Evolutionary conservation across 495 filamentous ascomycete species (phyloP).

Genomic region (Aspergillus cavernicola): DNA sequence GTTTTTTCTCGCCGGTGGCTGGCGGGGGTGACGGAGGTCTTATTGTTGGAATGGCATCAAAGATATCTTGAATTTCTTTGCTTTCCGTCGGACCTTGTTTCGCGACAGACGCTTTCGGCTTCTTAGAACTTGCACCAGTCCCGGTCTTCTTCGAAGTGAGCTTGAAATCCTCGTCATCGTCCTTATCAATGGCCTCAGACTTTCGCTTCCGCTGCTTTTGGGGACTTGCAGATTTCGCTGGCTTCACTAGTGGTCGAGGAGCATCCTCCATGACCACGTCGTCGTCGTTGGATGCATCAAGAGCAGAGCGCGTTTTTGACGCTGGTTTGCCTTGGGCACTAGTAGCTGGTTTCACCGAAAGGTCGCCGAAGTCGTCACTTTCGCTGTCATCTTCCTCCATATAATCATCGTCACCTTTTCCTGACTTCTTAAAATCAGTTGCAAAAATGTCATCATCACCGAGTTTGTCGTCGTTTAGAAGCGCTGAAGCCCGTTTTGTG

Average conservation of each 20-base stretch:
- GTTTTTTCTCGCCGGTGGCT: constrained; percentile 52
- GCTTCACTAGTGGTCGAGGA: constrained; percentile 34
- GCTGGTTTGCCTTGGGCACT: constrained; percentile 18
- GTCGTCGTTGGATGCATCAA: constrained; percentile 40
- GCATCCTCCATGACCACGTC: constrained; percentile 49
- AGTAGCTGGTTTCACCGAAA: constrained; percentile 35
- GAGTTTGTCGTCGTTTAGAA: constrained; percentile 59
- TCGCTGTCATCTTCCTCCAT: constrained; percentile 61
- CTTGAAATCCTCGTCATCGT: constrained; percentile 32
- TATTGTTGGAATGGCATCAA: constrained; percentile 80
- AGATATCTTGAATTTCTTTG: constrained; percentile 70
- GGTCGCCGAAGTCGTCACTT: constrained; percentile 39
- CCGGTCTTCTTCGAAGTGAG: constrained; percentile 33
- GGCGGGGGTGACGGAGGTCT: constrained; percentile 77
- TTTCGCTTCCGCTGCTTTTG: constrained; percentile 57
- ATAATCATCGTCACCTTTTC: constrained; percentile 66
- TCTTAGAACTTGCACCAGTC: constrained; percentile 48
- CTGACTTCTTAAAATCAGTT: constrained; percentile 54
- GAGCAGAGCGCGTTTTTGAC: constrained; percentile 44
- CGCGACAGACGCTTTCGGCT: constrained; percentile 54
- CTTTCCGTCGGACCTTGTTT: constrained; percentile 63
- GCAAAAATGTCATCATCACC: constrained; percentile 72
- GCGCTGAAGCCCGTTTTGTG: constrained; percentile 28
- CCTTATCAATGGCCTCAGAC: constrained; percentile 48
- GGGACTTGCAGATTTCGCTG: constrained; percentile 28